Base-by-base conservation (phyloP, 1,139 yeast genomes). In the Meyerozyma sp. region DNA sequence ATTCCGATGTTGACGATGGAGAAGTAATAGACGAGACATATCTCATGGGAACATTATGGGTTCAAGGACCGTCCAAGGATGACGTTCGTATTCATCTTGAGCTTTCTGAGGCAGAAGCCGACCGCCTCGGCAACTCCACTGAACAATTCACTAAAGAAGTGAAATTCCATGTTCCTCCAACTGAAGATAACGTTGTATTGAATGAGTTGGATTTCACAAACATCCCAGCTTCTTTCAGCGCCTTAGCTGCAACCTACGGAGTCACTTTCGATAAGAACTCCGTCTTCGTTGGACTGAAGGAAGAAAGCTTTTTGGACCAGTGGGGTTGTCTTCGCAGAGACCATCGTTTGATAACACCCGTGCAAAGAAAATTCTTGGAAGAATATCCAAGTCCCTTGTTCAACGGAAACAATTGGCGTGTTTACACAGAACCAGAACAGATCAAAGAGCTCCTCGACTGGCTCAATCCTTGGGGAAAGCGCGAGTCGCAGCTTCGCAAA, bases 1-100 rank as follows among this genome's bases (percentile, higher is more conserved):
- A 57, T 18, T 63, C 60, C 3, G 73, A 68, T 9, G 66, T 63
- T 8, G 70, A 68, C 11, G 66, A 58, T 9, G 75, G 68, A 25
- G 77, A 70, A 20, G 63, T 68, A 7, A 53, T 64, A 25, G 76
- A 73, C 34, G 87, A 82, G 46, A 83, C 87, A 0, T 87, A 83
- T 58, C 69, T 85, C 40, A 86, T 90, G 85, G 98, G 98, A 7
- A 72, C 89, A 46, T 61, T 93, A 32, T 91, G 97, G 95, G 77
- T 93, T 3, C 98, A 91, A 63, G 99, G 99, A 0, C 98, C 98
- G 1, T 70, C 81, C 3, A 70, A 70, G 20, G 84, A 79, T 42
- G 95, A 90, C 52, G 59, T 79, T 20, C 57, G 61, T 25, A 62
- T 62, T 9, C 73, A 70, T 42, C 61, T 81, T 6, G 46, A 46